Base-by-base conservation (phyloP, 306 rosid species). In the Dalbergia oliveri region DNA sequence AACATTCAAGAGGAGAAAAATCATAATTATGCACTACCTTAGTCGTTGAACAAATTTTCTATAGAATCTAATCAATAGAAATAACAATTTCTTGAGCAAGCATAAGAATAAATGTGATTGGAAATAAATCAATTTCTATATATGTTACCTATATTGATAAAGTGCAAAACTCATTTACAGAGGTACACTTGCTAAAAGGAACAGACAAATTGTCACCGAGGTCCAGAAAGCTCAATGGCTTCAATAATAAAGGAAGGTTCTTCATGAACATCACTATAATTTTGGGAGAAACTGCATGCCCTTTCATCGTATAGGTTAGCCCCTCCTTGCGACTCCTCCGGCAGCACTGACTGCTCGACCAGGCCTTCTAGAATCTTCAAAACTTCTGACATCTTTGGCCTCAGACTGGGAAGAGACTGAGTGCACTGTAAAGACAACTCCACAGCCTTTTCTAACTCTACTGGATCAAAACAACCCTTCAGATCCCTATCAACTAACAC, bases 181-280 rank as follows among this genome's bases (percentile, higher is more conserved):
- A 84, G 47, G 75, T 76, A 62, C 71, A 72, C 57, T 66, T 54
- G 44, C 16, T 71, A 67, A 76, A 41, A 37, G 59, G 66, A 75
- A 15, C 45, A 56, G 31, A 39, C 34, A 66, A 72, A 75, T 16
- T 77, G 85, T 90, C 79, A 95, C 50, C 98, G 82, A 69, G 99
- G 99, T 84, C 99, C 98, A 13, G 99, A 95, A 76, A 95, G 97
- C 69, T 95, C 98, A 81, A 95, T 93, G 73, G 98, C 94, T 89
- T 95, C 97, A 3, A 95, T 86, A 41, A 87, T 84, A 74, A 95
- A 93, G 4, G 98, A 93, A 77, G 93, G 91, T 78, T 90, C 97
- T 67, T 90, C 93, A 41, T 76, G 88, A 60, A 77, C 82, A 56
- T 91, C 91, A 66, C 91, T 90, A 56, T 86, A 87, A 67, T 86